Percentiles rank a stretch among this genome's conserved stretches.
phyloP scores from a whole-genome alignment of 768 basidiomycete genomes.

The Mycena kentingensis region DNA sequence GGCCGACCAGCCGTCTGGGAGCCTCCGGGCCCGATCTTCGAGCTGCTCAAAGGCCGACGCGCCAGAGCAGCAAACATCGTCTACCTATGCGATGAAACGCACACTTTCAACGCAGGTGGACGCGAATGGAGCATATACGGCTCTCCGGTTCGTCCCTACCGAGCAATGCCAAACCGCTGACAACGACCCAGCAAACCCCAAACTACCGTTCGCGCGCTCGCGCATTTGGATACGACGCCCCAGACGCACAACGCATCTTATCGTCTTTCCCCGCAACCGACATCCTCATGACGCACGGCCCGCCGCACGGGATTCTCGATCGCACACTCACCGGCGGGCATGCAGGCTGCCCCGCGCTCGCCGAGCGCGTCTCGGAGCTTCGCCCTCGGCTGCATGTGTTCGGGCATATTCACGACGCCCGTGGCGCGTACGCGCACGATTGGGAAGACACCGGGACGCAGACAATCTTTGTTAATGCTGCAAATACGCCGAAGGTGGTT shows the following conservation, averaged over 20 bases:
- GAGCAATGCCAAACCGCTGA: too few relatives aligned
- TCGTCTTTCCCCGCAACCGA: neutral
- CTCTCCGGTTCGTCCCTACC: constrained; percentile 51
- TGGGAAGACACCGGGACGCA: constrained; percentile 29
- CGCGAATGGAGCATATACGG: constrained; percentile 65
- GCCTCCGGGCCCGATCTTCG: constrained; percentile 29
- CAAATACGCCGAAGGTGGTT: neutral
- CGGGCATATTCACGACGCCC: constrained; percentile 72
- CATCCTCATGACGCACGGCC: constrained; percentile 55
- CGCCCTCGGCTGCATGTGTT: constrained; percentile 53
- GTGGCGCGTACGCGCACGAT: constrained; percentile 46
- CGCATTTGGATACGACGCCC: constrained; percentile 53
- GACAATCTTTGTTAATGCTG: neutral
- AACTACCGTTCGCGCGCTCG: constrained; percentile 41
- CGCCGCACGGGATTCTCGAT: constrained; percentile 56
- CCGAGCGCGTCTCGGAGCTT: constrained; percentile 40
- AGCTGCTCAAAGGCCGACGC: constrained; percentile 37
- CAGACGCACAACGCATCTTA: constrained; percentile 30
- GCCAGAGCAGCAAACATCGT: constrained; percentile 46
- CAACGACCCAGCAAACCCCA: constrained; percentile 7
- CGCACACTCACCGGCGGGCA: constrained; percentile 33
- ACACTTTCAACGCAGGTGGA: constrained; percentile 42
- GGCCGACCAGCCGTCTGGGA: constrained; percentile 28
- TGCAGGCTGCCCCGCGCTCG: constrained; percentile 56
- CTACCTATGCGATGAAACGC: constrained; percentile 56